phyloP scores from a whole-genome alignment of 768 basidiomycete species.

The Mycena filopes region DNA sequence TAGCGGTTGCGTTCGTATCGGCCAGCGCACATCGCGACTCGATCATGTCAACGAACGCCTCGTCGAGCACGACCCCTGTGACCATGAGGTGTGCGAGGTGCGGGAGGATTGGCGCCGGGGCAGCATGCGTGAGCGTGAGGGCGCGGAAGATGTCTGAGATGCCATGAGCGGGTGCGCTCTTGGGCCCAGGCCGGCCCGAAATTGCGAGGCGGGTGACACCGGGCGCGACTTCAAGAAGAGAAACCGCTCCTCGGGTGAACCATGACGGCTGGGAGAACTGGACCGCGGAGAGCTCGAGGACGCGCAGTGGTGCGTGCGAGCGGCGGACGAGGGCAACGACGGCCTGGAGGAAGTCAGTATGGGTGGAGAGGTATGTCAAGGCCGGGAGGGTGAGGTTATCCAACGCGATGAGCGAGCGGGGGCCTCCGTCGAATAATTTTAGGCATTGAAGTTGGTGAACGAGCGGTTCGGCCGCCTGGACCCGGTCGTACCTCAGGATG shows the following conservation, averaged over 20 bases:
- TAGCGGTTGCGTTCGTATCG: too few relatives aligned
- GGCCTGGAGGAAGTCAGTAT: too few relatives aligned
- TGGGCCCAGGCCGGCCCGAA: too few relatives aligned
- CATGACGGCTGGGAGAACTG: neutral
- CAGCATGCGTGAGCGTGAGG: too few relatives aligned
- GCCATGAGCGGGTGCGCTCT: too few relatives aligned
- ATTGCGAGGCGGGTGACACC: too few relatives aligned
- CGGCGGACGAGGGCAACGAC: neutral
- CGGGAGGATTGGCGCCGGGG: neutral
- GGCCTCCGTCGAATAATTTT: too few relatives aligned
- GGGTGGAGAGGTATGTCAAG: neutral
- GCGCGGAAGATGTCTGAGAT: neutral
- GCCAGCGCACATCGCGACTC: neutral
- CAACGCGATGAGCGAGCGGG: too few relatives aligned
- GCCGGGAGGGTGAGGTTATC: neutral
- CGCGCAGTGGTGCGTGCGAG: neutral
- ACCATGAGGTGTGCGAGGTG: neutral
- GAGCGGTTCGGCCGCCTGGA: too few relatives aligned
- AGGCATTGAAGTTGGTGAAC: too few relatives aligned
- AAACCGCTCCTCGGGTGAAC: neutral
- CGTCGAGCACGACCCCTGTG: neutral
- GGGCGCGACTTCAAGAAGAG: too few relatives aligned
- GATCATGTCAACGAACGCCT: neutral
- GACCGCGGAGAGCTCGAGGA: too few relatives aligned
- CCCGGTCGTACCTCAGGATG: neutral